Percentiles rank a stretch among this genome's conserved stretches.
These are phyloP conservation scores for Trichomonascaceae sp. DNA, from an alignment of 1,139 yeast species.

Conservation along the genomic window DNA sequence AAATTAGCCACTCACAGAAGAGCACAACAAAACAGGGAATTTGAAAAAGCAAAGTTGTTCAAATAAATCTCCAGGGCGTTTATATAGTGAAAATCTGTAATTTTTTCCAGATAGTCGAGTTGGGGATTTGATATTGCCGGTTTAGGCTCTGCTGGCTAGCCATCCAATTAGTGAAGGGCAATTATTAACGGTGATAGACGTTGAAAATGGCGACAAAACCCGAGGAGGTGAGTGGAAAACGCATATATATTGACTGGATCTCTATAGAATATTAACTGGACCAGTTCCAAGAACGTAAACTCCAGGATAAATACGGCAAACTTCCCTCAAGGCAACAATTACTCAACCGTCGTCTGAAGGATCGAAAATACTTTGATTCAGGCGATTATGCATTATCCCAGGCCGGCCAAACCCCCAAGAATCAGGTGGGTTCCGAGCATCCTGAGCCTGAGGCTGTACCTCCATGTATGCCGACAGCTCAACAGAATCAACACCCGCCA, in stretches of 20 bases:
- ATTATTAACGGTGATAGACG: neutral
- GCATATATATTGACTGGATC: too few relatives aligned
- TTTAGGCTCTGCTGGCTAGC: neutral
- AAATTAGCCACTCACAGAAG: neutral
- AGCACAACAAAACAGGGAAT: neutral
- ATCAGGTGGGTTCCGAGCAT: conserved; percentile 21
- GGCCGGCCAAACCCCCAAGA: conserved; percentile 38
- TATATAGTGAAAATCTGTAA: too few relatives aligned
- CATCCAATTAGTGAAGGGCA: too few relatives aligned
- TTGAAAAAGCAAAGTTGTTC: neutral
- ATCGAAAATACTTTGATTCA: conserved; percentile 90
- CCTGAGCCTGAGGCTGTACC: conserved; percentile 21
- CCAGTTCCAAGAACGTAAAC: conserved; percentile 32
- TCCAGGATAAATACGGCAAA: conserved; percentile 79
- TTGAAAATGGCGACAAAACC: neutral
- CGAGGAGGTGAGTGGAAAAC: conserved; percentile 4
- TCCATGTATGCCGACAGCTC: conserved; percentile 11
- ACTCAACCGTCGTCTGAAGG: conserved; percentile 62
- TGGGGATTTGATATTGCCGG: neutral
- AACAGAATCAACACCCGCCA: conserved; percentile 9
- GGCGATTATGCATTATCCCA: conserved; percentile 96
- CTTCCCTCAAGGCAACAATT: conserved; percentile 83
- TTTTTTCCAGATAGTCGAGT: neutral
- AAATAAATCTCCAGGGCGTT: neutral
- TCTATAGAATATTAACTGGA: too few relatives aligned